phyloP scores from a whole-genome alignment of 306 rosid genomes.

The Abrus pulchellus region DNA sequence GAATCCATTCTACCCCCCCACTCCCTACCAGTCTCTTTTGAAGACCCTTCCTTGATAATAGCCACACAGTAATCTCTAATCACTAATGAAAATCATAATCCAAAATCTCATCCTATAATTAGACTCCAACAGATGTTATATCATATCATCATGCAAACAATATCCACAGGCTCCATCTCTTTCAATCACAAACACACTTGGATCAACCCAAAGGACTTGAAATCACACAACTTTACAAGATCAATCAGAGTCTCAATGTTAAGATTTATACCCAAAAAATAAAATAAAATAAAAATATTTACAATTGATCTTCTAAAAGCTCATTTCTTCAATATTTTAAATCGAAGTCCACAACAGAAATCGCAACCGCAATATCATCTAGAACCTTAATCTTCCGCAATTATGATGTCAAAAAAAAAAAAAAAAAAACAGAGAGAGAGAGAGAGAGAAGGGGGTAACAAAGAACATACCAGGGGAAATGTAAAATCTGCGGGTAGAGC shows the following conservation, averaged over 20 bases:
- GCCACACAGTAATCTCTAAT: background rate
- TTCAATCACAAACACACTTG: slow-evolving; percentile 30
- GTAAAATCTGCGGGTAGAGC: slow-evolving; percentile 63
- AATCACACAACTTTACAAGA: background rate
- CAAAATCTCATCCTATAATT: background rate
- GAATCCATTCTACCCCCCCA: background rate
- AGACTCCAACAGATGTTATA: slow-evolving; percentile 16
- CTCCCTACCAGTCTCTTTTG: background rate
- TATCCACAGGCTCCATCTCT: background rate
- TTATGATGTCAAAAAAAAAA: no score
- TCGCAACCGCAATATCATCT: no score
- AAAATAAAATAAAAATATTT: background rate
- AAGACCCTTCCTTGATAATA: background rate
- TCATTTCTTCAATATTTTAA: background rate
- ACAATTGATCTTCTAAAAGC: background rate
- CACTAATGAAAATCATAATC: background rate
- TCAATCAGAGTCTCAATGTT: background rate
- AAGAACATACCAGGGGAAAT: slow-evolving; percentile 68
- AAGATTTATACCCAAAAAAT: no score
- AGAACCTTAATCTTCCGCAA: no score
- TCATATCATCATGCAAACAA: background rate
- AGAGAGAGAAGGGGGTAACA: background rate
- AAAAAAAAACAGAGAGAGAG: no score
- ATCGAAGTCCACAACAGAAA: no score
- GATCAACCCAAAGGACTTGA: background rate